Conservation (phyloP, 495 filamentous ascomycete species). For the Schizothecium vesticola region DNA sequence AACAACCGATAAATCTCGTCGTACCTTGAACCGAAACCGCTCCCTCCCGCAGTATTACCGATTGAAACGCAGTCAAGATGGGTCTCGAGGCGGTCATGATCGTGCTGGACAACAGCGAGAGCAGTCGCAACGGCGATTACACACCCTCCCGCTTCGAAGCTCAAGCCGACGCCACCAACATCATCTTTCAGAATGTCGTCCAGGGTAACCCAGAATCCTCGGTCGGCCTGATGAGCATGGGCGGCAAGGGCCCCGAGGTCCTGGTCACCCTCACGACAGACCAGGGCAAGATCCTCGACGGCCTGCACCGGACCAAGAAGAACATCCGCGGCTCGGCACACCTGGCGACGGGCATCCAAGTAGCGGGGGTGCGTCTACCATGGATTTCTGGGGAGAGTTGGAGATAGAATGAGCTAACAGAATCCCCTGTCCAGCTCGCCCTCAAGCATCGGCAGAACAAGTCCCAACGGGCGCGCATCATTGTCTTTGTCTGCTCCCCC, state of each 20-base stretch:
- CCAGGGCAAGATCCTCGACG: constrained; percentile 89
- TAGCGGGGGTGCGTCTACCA: constrained; percentile 69
- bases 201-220: constrained; percentile 93
- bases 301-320: constrained; percentile 90
- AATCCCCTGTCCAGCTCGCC: constrained; percentile 58
- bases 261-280: constrained; percentile 92
- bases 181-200: constrained; percentile 92
- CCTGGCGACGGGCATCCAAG: constrained; percentile 86
- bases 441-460: constrained; percentile 98
- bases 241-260: constrained; percentile 92
- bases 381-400: neutral
- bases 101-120: constrained; percentile 94
- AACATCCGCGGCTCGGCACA: constrained; percentile 87
- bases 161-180: constrained; percentile 87
- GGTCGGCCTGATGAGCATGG: constrained; percentile 98
- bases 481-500: constrained; percentile 91
- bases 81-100: constrained; percentile 62
- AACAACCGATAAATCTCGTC: neutral
- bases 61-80: constrained; percentile 40
- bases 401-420: neutral
- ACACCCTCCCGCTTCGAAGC: constrained; percentile 90
- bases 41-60: neutral
- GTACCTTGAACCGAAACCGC: neutral
- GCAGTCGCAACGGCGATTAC: constrained; percentile 96
- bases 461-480: constrained; percentile 86